Percentiles rank a stretch among this genome's conserved stretches.
These are phyloP conservation scores for Phaeosphaeria sp. DNA, from an alignment of 2,329 filamentous ascomycete species.

Conservation along the genomic window DNA sequence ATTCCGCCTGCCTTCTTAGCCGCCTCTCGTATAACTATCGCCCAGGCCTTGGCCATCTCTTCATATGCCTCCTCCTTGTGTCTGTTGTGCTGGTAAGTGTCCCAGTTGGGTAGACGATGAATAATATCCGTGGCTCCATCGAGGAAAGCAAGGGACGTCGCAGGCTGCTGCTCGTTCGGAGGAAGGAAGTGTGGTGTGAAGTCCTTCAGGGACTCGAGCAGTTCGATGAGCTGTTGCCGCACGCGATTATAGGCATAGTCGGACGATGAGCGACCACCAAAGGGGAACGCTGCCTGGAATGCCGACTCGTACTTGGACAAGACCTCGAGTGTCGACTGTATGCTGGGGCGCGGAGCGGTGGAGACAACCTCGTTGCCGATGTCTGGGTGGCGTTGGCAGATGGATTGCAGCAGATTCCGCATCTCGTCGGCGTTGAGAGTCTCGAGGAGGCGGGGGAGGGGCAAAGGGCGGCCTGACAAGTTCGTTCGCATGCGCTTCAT, in stretches of 20 bases:
- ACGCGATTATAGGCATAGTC: conserved; percentile 97
- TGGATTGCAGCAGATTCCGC: conserved; percentile 82
- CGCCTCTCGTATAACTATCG: conserved; percentile 86
- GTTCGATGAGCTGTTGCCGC: conserved; percentile 76
- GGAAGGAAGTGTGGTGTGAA: conserved; percentile 96
- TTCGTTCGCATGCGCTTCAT: conserved; percentile 71
- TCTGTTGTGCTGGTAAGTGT: conserved; percentile 83
- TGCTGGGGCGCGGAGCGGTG: conserved; percentile 85
- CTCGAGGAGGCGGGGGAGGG: conserved; percentile 82
- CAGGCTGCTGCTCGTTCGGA: conserved; percentile 84
- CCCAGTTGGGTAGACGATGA: conserved; percentile 89
- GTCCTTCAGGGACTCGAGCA: conserved; percentile 89
- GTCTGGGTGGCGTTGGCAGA: conserved; percentile 88
- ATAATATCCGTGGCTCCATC: conserved; percentile 90
- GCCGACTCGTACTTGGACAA: conserved; percentile 80
- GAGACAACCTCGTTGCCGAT: conserved; percentile 84
- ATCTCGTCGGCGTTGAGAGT: conserved; percentile 87
- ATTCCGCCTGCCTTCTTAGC: conserved; percentile 91
- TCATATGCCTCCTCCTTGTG: conserved; percentile 97
- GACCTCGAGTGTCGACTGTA: conserved; percentile 79
- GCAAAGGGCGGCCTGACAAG: conserved; percentile 68
- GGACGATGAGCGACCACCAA: conserved; percentile 80
- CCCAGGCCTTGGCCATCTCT: conserved; percentile 93
- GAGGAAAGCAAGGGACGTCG: conserved; percentile 82
- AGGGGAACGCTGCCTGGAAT: conserved; percentile 81